Evolutionary conservation across 495 filamentous ascomycete genomes (phyloP).

Genomic region (Cercophora sp.): DNA sequence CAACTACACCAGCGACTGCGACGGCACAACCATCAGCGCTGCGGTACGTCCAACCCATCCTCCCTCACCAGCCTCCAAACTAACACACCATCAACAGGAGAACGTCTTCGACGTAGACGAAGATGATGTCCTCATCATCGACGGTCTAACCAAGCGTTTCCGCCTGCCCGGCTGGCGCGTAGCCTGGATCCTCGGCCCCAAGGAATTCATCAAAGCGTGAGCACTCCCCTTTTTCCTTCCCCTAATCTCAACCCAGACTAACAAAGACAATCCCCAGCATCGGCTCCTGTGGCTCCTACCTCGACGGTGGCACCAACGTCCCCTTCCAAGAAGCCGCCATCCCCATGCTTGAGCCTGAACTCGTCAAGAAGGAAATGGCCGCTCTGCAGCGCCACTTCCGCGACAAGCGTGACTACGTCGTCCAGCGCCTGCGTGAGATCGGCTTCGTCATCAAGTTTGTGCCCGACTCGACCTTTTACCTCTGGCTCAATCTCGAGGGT

Average conservation of each 20-base stretch:
- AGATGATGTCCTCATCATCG: conserved; percentile 82
- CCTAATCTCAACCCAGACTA: background rate
- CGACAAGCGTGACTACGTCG: conserved; percentile 84
- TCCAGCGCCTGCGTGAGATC: conserved; percentile 70
- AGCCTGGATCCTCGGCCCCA: conserved; percentile 91
- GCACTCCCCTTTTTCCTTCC: background rate
- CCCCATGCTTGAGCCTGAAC: conserved; percentile 78
- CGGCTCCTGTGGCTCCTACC: conserved; percentile 85
- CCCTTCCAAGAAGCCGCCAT: conserved; percentile 95
- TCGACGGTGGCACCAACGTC: conserved; percentile 93
- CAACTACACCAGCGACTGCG: conserved; percentile 88
- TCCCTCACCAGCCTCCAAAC: too few relatives aligned
- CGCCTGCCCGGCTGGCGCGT: conserved; percentile 94
- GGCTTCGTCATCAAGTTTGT: conserved; percentile 76
- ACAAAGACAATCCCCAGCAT: conserved; percentile 43
- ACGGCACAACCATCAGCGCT: conserved; percentile 80
- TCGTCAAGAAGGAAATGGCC: conserved; percentile 82
- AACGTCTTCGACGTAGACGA: conserved; percentile 71
- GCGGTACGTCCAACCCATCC: conserved; percentile 39
- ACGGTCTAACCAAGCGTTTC: conserved; percentile 96
- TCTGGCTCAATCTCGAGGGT: conserved; percentile 55
- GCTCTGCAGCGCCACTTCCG: conserved; percentile 85
- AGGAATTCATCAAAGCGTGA: conserved; percentile 87
- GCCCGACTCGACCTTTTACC: conserved; percentile 90
- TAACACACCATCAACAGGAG: conserved; percentile 43